Base-by-base conservation (phyloP, 768 basidiomycete species). In the Amanita brunnescens region DNA sequence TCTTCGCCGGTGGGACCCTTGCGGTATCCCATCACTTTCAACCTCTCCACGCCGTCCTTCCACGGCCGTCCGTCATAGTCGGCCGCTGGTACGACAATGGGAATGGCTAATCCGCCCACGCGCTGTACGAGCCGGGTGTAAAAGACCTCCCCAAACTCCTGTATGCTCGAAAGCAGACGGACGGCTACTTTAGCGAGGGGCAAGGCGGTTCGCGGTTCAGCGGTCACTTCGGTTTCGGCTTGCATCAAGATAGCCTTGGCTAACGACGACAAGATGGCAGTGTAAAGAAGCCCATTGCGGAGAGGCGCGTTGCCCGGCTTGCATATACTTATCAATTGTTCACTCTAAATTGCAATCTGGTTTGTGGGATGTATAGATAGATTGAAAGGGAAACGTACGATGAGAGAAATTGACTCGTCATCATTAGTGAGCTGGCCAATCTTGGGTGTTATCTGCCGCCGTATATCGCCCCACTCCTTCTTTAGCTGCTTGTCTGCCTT, bases 221-320 rank as follows among this genome's bases (percentile, higher is more conserved):
- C 92, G 1, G 87, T 75, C 7, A 95, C 89, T 66, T 98, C 95
- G 0, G 84, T 87, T 70, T 96, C 93, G 14, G 93, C 93, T 69
- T 97, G 95, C 30, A 88, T 75, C 39, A 97, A 75, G 54, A 98
- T 83, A 14, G 82, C 73, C 62, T 98, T 97, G 42, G 91, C 74
- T 35, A 97, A 78, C n/a, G 92, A 86, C 18, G 89, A 93, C 40
- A 94, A 78, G 18, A 86, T 75, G 45, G 91, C 88, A 42, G 74
- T 64, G 63, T 92, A 94, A 48, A 87, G 68, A n/a, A 63, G 57
- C 23, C 61, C 62, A 21, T 66, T 58, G 45, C 67, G 71, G 18
- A 63, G 58, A 24, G 64, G 59, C 6, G 51, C 52, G 5, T 53
- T 58, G 5, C 62, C 39, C 2, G 74, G 71, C 34, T 57, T 56